Percentiles rank a stretch among this genome's conserved stretches.
Evolutionary conservation across 208 protist species (phyloP).

Genomic region (Acanthamoeba lenticulata): DNA sequence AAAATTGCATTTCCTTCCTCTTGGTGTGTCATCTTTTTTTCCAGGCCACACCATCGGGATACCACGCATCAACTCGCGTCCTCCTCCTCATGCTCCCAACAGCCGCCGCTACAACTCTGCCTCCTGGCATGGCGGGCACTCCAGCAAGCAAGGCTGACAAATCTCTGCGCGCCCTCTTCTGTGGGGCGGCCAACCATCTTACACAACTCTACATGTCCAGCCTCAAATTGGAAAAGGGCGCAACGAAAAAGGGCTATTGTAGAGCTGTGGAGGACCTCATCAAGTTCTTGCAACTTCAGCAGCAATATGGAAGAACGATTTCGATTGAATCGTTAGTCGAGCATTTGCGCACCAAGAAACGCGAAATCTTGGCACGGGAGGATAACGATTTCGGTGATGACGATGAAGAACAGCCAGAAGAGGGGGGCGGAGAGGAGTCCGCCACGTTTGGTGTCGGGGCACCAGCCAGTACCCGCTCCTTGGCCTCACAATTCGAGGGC

Average conservation of each 20-base stretch:
- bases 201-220: conserved; percentile 70
- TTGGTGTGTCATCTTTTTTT: neutral
- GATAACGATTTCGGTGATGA: conserved; percentile 14
- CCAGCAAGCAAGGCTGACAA: conserved; percentile 54
- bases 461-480: neutral
- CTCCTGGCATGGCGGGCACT: neutral
- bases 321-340: conserved; percentile 8
- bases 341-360: conserved; percentile 32
- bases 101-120: neutral
- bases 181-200: conserved; percentile 63
- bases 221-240: conserved; percentile 47
- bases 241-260: conserved; percentile 59
- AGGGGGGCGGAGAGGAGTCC: too few relatives aligned
- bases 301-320: conserved; percentile 45
- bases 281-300: neutral
- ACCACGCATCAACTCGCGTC: neutral
- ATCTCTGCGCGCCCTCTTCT: conserved; percentile 45
- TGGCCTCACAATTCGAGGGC: conserved; percentile 2
- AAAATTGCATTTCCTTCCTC: neutral
- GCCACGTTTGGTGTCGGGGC: too few relatives aligned
- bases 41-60: neutral
- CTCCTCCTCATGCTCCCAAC: neutral
- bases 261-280: conserved; percentile 39
- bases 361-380: neutral
- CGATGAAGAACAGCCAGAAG: conserved; percentile 45